Conservation (phyloP, 179 eudicot species). For the Spergularia azorica region DNA sequence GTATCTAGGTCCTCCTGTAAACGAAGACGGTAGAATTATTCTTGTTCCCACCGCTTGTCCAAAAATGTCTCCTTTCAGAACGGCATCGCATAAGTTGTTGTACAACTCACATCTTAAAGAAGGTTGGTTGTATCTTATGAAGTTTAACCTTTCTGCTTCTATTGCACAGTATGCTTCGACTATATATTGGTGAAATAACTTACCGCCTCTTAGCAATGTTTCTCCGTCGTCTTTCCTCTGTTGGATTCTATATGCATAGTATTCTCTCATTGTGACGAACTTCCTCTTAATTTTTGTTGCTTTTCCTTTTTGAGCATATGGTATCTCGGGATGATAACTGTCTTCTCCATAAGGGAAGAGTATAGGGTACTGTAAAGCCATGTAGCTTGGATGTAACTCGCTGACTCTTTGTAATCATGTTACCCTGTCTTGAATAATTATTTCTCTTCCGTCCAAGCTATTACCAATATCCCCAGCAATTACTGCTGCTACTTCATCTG, state of each 20-base stretch:
- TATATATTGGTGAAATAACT: background rate
- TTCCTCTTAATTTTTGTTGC: background rate
- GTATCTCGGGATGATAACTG: background rate
- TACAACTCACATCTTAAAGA: background rate
- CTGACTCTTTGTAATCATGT: background rate
- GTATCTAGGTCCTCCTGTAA: conserved; percentile 19
- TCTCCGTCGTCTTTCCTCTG: background rate
- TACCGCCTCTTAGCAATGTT: background rate
- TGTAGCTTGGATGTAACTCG: conserved; percentile 4
- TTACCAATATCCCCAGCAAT: conserved; percentile 17
- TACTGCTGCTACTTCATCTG: conserved; percentile 13
- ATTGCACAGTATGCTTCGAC: conserved; percentile 6
- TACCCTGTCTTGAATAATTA: background rate
- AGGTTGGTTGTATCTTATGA: background rate
- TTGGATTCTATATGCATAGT: conserved; percentile 12
- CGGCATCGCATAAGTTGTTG: conserved; percentile 1
- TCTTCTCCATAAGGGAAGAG: conserved; percentile 21
- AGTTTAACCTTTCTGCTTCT: background rate
- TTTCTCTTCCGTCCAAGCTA: background rate
- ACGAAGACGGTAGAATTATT: conserved; percentile 3
- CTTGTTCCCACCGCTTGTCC: background rate
- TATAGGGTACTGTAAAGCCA: conserved; percentile 17
- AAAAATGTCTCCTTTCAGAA: background rate
- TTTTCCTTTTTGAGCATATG: background rate
- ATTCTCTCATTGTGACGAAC: conserved; percentile 9